Base-by-base conservation (phyloP, 2,329 filamentous ascomycete species). In the Diaporthe vaccinii region DNA sequence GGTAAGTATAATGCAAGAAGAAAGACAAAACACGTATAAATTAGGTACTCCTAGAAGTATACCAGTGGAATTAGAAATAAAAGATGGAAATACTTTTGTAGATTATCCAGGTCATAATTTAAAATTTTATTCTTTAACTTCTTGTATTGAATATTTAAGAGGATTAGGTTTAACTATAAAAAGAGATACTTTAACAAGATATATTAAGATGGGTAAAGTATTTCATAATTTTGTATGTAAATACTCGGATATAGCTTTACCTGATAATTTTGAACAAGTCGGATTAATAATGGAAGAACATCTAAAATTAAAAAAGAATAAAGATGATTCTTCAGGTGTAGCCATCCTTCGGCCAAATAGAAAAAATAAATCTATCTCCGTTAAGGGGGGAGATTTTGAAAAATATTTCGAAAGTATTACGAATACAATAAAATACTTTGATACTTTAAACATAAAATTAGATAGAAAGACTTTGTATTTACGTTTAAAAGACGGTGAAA, bases 91-190 rank as follows among this genome's bases (percentile, higher is more conserved):
- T 57, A 75, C 65, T 41, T 75, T 75, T 49, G 62, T 75, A 65
- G 22, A 61, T 75, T 39, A 51, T 62, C 36, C 46, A 65, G 65
- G 67, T 75, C 25, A 75, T 75, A 71, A 44, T 65, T 72, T 75
- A 71, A 75, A 67, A 41, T 75, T 75, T 75, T 34, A 75, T 75
- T 75, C 73, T 65, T 75, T 75, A 70, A 71, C 73, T 28, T 75
- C 73, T 75, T 75, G 73, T 75, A 61, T 75, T 71, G 73, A 75
- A 57, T 65, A 75, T 75, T 75, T 75, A 75, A 75, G 49, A 70
- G 51, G 44, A 70, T 75, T 72, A 75, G 73, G 67, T 72, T 75
- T 75, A 70, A 75, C 65, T 75, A 75, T 75, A 71, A 75, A 75
- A 75, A 75, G 73, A 62, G 73, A 75, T 75, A 75, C 73, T 75